Evolutionary conservation across 2,329 filamentous ascomycete genomes (phyloP), one percentile per base, ranked within the genome.

Genomic region (Ascochyta lentis): DNA sequence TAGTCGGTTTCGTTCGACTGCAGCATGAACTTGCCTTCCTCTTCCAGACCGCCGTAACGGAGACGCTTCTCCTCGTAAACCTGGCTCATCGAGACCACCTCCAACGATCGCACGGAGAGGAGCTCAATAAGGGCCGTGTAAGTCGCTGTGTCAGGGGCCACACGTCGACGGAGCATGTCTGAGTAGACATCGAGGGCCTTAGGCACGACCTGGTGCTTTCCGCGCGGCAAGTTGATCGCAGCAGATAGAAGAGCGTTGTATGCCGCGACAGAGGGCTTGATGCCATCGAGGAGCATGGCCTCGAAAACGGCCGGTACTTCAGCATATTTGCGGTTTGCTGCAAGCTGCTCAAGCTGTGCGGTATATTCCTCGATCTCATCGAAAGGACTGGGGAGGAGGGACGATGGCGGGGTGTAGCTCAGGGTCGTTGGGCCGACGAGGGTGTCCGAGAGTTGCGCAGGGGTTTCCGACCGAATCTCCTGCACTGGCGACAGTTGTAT

Each of bases 111-210:
- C 13, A 87, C 85, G 16, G 93, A 89, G 48, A 99, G 82, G 35
- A 97, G 81, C 54, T 89, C 87, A 51, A 99, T 90, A 16, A 99
- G 81, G 31, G 92, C 92, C 70, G 92, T 87, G 77, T 96, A 98
- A 0, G 94, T 98, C 54, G 90, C 86, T 49, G 88, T 87, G 73
- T 97, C 89, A 7, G 94, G 93, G 19, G 84, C 79, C 23, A 98
- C 88, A 65, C 89, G 89, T 62, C 93, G 89, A 63, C 89, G 87
- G 65, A 96, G 86, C 95, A 99, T 98, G 73, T 98, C 93, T 15
- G 92, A 89, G 76, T 98, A 99, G 48, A 99, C 90, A 78, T 96
- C 93, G 48, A 98, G 83, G 5, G 92, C 92, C 79, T 96, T 96
- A 59, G 92, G 89, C 13, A 96, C 91, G 48, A 95, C 87, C 78